Evolutionary conservation across 2,329 filamentous ascomycete species (phyloP).

Genomic region (Pestalotiopsis sp.): DNA sequence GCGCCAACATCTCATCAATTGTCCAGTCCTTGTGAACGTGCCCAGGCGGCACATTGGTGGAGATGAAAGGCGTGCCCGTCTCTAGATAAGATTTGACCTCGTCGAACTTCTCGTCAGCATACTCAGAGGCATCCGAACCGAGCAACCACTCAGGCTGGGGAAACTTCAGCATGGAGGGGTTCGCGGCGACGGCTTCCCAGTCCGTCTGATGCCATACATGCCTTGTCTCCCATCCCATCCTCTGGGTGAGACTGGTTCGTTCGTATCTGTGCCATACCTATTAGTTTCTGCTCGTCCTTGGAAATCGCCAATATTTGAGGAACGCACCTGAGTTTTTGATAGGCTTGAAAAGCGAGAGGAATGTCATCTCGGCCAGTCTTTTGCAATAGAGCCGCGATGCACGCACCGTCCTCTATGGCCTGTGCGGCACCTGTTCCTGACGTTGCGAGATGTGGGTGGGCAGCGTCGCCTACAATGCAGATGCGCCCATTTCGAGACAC

Average conservation of each 20-base stretch:
- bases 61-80: neutral
- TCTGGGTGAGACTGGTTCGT: conserved; percentile 50
- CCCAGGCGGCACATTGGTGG: neutral
- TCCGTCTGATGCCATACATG: conserved; percentile 60
- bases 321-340: conserved; percentile 21
- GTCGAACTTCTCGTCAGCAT: conserved; percentile 43
- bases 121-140: conserved; percentile 50
- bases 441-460: neutral
- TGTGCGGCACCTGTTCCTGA: neutral
- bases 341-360: neutral
- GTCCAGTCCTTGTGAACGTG: neutral
- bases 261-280: conserved; percentile 36
- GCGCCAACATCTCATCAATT: neutral
- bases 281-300: neutral
- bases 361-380: neutral
- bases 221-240: conserved; percentile 52
- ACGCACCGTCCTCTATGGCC: neutral
- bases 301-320: neutral
- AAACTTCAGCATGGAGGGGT: conserved; percentile 49
- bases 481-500: neutral
- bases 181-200: conserved; percentile 50
- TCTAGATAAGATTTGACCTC: neutral
- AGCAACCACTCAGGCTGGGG: conserved; percentile 57
- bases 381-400: neutral
- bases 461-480: neutral